Evolutionary conservation across 176 grass and related monocot genomes (phyloP).

Genomic region (Carex kokanica): DNA sequence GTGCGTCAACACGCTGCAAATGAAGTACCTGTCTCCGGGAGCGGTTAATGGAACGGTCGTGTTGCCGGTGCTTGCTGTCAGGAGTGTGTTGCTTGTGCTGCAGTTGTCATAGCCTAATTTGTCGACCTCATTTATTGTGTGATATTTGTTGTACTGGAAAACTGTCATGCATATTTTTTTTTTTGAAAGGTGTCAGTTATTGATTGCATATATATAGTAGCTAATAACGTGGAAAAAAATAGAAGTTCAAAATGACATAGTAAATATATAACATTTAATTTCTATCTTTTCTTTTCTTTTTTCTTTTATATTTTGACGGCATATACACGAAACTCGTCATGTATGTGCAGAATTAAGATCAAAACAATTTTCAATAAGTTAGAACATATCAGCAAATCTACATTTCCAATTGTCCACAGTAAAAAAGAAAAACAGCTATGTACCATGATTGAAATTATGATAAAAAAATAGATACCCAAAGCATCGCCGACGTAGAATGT

Average conservation of each 20-base stretch:
- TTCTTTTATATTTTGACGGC: neutral
- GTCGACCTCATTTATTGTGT: conserved; percentile 66
- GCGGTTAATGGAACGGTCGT: conserved; percentile 49
- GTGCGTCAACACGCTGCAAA: conserved; percentile 47
- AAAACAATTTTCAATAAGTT: neutral
- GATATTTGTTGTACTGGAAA: conserved; percentile 61
- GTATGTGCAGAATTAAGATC: neutral
- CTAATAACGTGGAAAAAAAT: neutral
- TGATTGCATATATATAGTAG: neutral
- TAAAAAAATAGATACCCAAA: conserved; percentile 38
- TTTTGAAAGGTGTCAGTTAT: neutral
- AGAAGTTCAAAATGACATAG: neutral
- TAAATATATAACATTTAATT: neutral
- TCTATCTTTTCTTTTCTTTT: neutral
- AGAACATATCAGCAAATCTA: neutral
- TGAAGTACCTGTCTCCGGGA: conserved; percentile 60
- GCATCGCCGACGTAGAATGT: conserved; percentile 67
- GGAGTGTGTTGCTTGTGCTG: conserved; percentile 31
- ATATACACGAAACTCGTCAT: neutral
- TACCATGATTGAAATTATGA: neutral
- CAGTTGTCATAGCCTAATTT: conserved; percentile 56
- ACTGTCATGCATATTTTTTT: conserved; percentile 34
- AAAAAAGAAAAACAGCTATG: neutral
- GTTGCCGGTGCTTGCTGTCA: conserved; percentile 58
- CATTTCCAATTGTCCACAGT: neutral